Conservation (phyloP, 345 rosid genomes). For the Aegle marmelos region DNA sequence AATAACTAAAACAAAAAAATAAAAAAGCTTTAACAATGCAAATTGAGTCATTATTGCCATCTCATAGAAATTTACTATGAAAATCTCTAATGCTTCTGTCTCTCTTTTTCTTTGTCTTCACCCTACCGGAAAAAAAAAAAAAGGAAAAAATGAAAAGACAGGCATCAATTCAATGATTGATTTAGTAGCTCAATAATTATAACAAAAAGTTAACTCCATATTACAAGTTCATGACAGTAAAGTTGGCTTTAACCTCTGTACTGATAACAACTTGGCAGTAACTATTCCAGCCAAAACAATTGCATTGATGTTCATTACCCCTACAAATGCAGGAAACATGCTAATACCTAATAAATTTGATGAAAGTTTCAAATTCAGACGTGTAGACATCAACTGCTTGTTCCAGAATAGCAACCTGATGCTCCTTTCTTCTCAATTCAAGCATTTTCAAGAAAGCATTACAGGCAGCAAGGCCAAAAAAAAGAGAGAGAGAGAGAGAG, state of each 20-base stretch:
- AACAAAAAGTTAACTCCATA: background rate
- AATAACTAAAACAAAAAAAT: background rate
- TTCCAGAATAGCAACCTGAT: constrained; percentile 56
- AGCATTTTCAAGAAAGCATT: constrained; percentile 1
- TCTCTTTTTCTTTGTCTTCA: background rate
- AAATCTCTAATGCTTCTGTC: background rate
- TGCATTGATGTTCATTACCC: background rate
- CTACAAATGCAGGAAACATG: constrained; percentile 7
- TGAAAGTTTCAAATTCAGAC: constrained; percentile 75
- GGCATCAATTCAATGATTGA: background rate
- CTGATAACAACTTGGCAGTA: background rate
- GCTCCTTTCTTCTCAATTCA: constrained; percentile 42
- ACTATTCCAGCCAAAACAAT: background rate
- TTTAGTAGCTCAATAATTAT: background rate
- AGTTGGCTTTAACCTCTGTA: background rate
- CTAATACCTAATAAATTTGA: constrained; percentile 70
- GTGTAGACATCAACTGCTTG: constrained; percentile 72
- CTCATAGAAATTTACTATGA: background rate
- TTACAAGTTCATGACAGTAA: background rate
- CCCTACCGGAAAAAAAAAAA: background rate
- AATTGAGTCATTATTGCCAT: background rate
- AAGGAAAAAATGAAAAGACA: background rate
- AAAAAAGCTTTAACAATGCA: background rate
- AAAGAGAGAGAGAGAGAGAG: too few species aligned
- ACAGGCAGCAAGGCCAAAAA: constrained; percentile 21